phyloP scores from a whole-genome alignment of 495 filamentous ascomycete species.

The Jackrogersella minutella region DNA sequence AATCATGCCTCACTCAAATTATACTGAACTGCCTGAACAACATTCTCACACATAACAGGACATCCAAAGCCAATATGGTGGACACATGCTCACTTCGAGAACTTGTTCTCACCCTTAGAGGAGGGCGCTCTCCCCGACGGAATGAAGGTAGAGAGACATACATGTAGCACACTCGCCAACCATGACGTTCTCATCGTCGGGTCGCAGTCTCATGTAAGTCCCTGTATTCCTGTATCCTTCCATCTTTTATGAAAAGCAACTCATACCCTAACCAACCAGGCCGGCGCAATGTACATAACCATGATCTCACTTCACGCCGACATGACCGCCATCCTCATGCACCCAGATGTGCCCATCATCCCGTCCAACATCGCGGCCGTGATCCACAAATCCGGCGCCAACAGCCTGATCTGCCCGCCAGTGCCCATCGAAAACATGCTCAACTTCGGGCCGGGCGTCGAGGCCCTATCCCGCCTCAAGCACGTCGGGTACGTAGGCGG shows the following conservation, averaged over 20 bases:
- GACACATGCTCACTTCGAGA: constrained; percentile 38
- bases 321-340: constrained; percentile 34
- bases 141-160: constrained; percentile 15
- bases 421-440: constrained; percentile 42
- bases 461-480: constrained; percentile 30
- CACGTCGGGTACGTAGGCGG: constrained; percentile 41
- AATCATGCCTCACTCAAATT: not conserved
- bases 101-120: constrained; percentile 31
- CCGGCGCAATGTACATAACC: constrained; percentile 30
- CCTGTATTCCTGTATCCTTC: not conserved
- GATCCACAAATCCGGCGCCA: constrained; percentile 32
- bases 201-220: constrained; percentile 38
- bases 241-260: not conserved
- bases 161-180: constrained; percentile 28
- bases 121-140: constrained; percentile 29
- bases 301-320: constrained; percentile 19
- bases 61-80: constrained; percentile 45
- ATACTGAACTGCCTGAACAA: not conserved
- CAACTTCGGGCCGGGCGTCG: constrained; percentile 26
- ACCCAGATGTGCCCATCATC: constrained; percentile 32
- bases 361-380: constrained; percentile 37
- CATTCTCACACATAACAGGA: constrained; percentile 33
- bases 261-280: constrained; percentile 15
- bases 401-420: constrained; percentile 34
- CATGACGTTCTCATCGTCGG: constrained; percentile 27